A percentile compares a stretch with the other conserved stretches of the same genome.
These are phyloP conservation scores for Arthrocladium fulminans DNA, from an alignment of 2,329 filamentous ascomycete genomes.

Conservation along the genomic window DNA sequence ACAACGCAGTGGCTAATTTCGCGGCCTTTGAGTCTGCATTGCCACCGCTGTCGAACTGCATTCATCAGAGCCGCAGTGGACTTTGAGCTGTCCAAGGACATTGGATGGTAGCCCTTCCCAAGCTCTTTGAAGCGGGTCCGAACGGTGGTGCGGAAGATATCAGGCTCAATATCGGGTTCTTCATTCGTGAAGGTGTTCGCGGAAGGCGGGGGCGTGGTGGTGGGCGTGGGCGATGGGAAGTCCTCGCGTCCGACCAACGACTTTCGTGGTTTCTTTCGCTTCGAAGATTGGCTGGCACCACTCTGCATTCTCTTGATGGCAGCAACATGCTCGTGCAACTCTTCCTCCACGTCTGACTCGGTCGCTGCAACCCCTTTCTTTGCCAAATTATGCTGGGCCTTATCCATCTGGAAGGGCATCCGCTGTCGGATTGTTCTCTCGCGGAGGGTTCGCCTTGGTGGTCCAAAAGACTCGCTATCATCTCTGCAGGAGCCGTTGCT, in stretches of 20 bases:
- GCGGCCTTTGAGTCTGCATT: conserved; percentile 12
- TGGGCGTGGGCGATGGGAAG: not conserved
- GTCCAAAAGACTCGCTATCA: not conserved
- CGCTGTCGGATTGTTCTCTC: conserved; percentile 15
- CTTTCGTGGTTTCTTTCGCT: not conserved
- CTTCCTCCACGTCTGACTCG: conserved; percentile 13
- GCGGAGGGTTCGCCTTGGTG: conserved; percentile 10
- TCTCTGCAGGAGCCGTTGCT: not conserved
- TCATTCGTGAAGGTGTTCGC: conserved; percentile 9
- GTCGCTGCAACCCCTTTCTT: conserved; percentile 9
- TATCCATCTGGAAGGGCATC: conserved; percentile 17
- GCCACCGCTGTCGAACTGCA: conserved; percentile 9
- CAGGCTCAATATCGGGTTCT: conserved; percentile 9
- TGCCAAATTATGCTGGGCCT: conserved; percentile 12
- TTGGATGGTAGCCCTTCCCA: not conserved
- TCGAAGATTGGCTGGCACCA: not conserved
- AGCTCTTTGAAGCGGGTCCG: conserved; percentile 2
- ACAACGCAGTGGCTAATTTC: conserved; percentile 12
- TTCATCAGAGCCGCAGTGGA: conserved; percentile 3
- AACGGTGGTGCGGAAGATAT: not conserved
- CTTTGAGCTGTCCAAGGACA: not conserved
- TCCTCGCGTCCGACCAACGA: not conserved
- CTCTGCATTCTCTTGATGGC: not conserved
- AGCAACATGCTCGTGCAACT: not conserved
- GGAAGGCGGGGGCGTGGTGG: not conserved